Conservation (phyloP, 345 rosid genomes). For the Boechera divaricarpa region DNA sequence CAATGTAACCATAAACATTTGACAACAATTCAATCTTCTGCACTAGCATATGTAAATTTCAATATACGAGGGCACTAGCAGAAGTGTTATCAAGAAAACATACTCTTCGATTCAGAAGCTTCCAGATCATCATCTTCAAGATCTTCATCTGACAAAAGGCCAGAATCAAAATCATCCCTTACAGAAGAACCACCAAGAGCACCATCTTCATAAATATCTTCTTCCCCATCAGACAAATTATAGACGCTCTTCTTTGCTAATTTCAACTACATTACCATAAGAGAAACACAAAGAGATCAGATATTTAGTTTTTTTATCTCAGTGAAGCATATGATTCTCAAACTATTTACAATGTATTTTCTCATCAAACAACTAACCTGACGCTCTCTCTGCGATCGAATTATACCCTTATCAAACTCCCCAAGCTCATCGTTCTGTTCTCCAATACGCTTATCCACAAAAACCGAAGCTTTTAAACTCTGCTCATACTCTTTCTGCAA, state of each 20-base stretch:
- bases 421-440: slow-evolving; percentile 70
- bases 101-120: slow-evolving; percentile 51
- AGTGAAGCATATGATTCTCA: background rate
- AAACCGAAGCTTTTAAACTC: slow-evolving; percentile 70
- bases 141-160: slow-evolving; percentile 64
- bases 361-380: slow-evolving; percentile 53
- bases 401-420: slow-evolving; percentile 80
- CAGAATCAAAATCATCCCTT: slow-evolving; percentile 83
- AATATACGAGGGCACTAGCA: background rate
- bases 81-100: slow-evolving; percentile 12
- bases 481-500: slow-evolving; percentile 82
- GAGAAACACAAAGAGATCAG: background rate
- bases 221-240: slow-evolving; percentile 92
- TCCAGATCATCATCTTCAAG: slow-evolving; percentile 49
- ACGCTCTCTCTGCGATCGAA: slow-evolving; percentile 83
- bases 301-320: background rate
- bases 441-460: slow-evolving; percentile 86
- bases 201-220: slow-evolving; percentile 58
- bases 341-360: background rate
- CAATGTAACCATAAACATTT: background rate
- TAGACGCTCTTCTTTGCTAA: slow-evolving; percentile 68
- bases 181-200: slow-evolving; percentile 53
- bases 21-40: background rate
- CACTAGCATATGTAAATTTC: background rate
- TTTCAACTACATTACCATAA: slow-evolving; percentile 55